Evolutionary conservation across 805 yeast species (phyloP).

Genomic region (Maudiozyma turicensis): DNA sequence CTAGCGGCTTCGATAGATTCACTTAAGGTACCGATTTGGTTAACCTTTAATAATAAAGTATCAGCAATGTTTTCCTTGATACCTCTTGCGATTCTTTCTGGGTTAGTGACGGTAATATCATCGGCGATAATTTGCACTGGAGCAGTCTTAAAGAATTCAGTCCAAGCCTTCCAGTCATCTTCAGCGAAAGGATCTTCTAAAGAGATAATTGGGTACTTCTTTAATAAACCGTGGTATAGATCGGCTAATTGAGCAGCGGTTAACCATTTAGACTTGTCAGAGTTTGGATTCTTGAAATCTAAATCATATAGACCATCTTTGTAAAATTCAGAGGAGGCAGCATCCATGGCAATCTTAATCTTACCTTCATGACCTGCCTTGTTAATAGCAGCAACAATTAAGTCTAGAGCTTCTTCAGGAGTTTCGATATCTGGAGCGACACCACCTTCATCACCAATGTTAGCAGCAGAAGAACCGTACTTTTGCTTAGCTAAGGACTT

Average conservation of each 20-base stretch:
- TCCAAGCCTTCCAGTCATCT: conserved; percentile 99
- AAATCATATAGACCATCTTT: conserved; percentile 92
- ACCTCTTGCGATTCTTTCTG: conserved; percentile 85
- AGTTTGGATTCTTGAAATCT: conserved; percentile 94
- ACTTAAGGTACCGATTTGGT: conserved; percentile 93
- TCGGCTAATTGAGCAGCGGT: conserved; percentile 77
- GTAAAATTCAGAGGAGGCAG: conserved; percentile 95
- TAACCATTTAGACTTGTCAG: conserved; percentile 84
- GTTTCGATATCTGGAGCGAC: conserved; percentile 95
- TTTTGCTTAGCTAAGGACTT: conserved; percentile 83
- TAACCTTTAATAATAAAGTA: conserved; percentile 91
- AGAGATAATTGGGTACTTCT: conserved; percentile 94
- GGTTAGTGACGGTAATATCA: conserved; percentile 98
- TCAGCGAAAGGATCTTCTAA: conserved; percentile 98
- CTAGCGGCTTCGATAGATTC: conserved; percentile 96
- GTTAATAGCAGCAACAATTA: conserved; percentile 79
- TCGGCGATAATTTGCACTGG: conserved; percentile 91
- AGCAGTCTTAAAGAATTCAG: conserved; percentile 64
- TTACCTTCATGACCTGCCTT: conserved; percentile 90
- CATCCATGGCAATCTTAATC: conserved; percentile 87
- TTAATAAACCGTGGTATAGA: conserved; percentile 66
- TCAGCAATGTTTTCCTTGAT: conserved; percentile 92
- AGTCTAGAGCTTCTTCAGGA: conserved; percentile 93
- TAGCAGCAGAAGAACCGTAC: conserved; percentile 97
- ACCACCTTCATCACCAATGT: conserved; percentile 99